A percentile compares a stretch with the other conserved stretches of the same genome.
Conservation (phyloP, 768 basidiomycete species). For the Punctularia strigosozonata region DNA sequence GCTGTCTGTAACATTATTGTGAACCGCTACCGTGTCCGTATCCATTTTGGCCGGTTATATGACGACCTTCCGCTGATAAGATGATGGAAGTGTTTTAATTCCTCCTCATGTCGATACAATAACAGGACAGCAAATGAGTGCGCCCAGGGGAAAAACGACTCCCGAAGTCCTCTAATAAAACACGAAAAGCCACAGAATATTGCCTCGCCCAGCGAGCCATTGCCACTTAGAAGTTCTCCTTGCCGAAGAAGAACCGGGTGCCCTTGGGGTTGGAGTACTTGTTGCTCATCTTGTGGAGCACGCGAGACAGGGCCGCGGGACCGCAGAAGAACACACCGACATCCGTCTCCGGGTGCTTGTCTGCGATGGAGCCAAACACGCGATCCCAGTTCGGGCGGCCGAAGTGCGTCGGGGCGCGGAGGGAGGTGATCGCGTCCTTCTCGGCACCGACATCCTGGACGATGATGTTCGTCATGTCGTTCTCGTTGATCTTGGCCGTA, state of each 20-base stretch:
- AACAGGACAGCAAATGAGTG: no score
- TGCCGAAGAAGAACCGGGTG: conserved; percentile 87
- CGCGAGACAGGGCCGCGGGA: conserved; percentile 55
- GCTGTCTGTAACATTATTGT: no score
- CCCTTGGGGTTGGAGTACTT: conserved; percentile 70
- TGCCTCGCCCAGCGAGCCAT: no score
- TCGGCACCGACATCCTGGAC: conserved; percentile 91
- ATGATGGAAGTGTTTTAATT: no score
- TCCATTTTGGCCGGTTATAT: no score
- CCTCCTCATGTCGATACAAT: no score
- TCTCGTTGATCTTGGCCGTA: conserved; percentile 82
- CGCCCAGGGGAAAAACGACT: no score
- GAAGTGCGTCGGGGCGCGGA: conserved; percentile 88
- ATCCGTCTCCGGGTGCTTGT: conserved; percentile 82
- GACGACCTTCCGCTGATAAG: no score
- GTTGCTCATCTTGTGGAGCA: conserved; percentile 71
- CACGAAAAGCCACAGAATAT: no score
- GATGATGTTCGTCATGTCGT: conserved; percentile 90
- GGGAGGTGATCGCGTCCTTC: conserved; percentile 80
- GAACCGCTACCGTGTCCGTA: no score
- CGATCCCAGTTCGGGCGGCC: conserved; percentile 83
- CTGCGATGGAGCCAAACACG: conserved; percentile 58
- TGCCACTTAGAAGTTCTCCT: no score
- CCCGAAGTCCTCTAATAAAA: no score
- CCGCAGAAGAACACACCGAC: conserved; percentile 94